Evolutionary conservation across 148 eudicot genomes (phyloP).

Genomic region (Nepenthes gracilis): DNA sequence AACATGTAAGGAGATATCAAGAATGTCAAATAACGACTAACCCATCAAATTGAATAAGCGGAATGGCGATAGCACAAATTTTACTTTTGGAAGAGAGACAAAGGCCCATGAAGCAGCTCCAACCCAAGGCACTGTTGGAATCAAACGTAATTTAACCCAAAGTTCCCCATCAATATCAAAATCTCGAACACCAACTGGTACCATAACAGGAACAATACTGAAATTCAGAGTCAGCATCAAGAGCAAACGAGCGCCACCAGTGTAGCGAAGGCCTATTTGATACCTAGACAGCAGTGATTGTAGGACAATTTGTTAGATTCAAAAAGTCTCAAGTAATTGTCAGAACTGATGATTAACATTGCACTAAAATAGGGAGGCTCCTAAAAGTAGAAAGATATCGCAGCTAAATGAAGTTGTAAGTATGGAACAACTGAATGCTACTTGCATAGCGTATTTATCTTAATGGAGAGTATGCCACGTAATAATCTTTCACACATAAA

Average conservation of each 20-base stretch:
- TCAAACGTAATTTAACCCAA: conserved; percentile 80
- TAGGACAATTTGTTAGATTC: conserved; percentile 1
- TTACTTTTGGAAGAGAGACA: conserved; percentile 92
- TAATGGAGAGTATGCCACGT: too few species aligned
- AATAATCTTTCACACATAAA: too few species aligned
- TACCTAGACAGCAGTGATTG: conserved; percentile 39
- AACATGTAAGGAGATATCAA: neutral
- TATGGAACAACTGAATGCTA: too few species aligned
- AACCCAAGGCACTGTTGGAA: conserved; percentile 91
- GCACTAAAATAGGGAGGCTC: too few species aligned
- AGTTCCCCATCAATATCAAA: conserved; percentile 99
- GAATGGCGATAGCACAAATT: conserved; percentile 78
- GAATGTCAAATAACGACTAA: conserved; percentile 14
- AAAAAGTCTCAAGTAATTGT: neutral
- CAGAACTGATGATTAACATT: too few species aligned
- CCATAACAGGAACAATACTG: conserved; percentile 65
- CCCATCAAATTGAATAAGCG: conserved; percentile 95
- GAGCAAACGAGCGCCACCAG: conserved; percentile 98
- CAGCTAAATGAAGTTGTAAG: too few species aligned
- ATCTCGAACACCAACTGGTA: conserved; percentile 90
- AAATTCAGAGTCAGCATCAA: conserved; percentile 74
- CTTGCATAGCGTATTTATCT: too few species aligned
- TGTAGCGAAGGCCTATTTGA: conserved; percentile 93
- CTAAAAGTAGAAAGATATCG: too few species aligned
- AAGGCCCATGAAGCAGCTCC: conserved; percentile 97